These are phyloP conservation scores for Neopestalotiopsis sp. DNA, from an alignment of 2,329 filamentous ascomycete genomes.

Conservation along the genomic window DNA sequence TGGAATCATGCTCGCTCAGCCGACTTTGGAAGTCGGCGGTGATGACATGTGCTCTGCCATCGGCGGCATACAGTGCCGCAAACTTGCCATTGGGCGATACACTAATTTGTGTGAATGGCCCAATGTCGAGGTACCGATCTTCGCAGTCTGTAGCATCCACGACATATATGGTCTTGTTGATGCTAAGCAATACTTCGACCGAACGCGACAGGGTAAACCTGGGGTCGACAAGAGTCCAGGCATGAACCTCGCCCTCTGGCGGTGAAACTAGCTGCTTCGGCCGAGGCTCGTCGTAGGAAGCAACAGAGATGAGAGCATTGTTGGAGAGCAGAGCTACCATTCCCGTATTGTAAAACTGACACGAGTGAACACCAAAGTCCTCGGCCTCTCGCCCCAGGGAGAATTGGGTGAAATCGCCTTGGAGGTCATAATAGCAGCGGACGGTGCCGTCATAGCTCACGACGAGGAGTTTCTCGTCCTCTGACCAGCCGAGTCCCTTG, in stretches of 20 bases:
- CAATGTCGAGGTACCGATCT: constrained; percentile 88
- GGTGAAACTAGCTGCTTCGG: constrained; percentile 80
- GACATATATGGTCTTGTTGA: constrained; percentile 82
- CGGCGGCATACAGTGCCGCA: constrained; percentile 83
- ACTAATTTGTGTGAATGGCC: constrained; percentile 87
- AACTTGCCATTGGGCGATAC: constrained; percentile 92
- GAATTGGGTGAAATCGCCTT: constrained; percentile 94
- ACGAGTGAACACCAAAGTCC: constrained; percentile 84
- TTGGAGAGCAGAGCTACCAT: constrained; percentile 91
- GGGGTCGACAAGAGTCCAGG: constrained; percentile 89
- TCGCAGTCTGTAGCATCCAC: constrained; percentile 90
- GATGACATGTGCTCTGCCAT: constrained; percentile 89
- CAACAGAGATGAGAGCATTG: constrained; percentile 85
- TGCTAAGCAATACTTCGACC: constrained; percentile 88
- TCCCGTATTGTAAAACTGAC: constrained; percentile 90
- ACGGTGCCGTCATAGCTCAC: constrained; percentile 90
- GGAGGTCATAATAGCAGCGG: constrained; percentile 87
- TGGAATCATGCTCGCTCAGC: constrained; percentile 88
- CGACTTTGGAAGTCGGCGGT: constrained; percentile 94
- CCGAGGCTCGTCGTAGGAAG: constrained; percentile 87
- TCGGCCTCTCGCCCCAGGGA: constrained; percentile 89
- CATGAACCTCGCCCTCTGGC: constrained; percentile 79
- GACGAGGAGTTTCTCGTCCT: constrained; percentile 89
- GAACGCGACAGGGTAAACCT: constrained; percentile 88
- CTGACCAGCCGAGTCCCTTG: constrained; percentile 92